phyloP scores from a whole-genome alignment of 208 protist genomes.

The Trypanosoma lewisi region DNA sequence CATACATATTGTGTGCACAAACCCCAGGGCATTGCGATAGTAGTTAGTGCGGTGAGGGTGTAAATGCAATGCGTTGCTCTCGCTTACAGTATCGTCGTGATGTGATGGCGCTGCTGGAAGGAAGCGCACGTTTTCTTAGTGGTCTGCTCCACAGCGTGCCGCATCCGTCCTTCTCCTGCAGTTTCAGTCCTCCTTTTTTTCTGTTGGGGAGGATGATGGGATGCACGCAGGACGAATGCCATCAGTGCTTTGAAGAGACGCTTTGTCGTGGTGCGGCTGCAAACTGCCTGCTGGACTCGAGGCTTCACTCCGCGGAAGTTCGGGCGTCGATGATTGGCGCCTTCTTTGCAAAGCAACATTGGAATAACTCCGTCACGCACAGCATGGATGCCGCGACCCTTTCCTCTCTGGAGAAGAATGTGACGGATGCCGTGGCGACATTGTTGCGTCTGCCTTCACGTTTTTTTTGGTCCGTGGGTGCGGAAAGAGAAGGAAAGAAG shows the following conservation, averaged over 20 bases:
- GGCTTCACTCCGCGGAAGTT: conserved; percentile 2
- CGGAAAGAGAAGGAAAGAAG: not conserved
- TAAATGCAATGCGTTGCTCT: conserved; percentile 8
- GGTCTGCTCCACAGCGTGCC: conserved; percentile 1
- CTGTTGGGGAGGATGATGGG: not conserved
- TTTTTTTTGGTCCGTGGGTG: conserved; percentile 30
- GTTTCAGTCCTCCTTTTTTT: not conserved
- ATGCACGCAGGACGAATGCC: not conserved
- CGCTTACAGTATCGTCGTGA: not conserved
- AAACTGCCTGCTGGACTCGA: conserved; percentile 10
- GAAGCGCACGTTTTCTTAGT: conserved; percentile 12
- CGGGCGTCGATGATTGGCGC: conserved; percentile 18
- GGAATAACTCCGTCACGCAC: conserved; percentile 19
- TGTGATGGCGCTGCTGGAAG: conserved; percentile 3
- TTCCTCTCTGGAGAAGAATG: conserved; percentile 25
- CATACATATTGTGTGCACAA: not conserved
- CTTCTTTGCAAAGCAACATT: conserved; percentile 6
- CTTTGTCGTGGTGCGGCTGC: conserved; percentile 1
- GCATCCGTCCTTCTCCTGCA: not conserved
- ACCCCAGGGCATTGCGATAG: too few species aligned
- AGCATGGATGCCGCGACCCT: not conserved
- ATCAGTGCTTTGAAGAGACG: not conserved
- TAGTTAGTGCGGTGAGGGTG: not conserved
- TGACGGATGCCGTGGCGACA: conserved; percentile 30
- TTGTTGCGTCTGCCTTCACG: conserved; percentile 37